Evolutionary conservation across 2,329 filamentous ascomycete species (phyloP).

Genomic region (Fusarium algeriense): DNA sequence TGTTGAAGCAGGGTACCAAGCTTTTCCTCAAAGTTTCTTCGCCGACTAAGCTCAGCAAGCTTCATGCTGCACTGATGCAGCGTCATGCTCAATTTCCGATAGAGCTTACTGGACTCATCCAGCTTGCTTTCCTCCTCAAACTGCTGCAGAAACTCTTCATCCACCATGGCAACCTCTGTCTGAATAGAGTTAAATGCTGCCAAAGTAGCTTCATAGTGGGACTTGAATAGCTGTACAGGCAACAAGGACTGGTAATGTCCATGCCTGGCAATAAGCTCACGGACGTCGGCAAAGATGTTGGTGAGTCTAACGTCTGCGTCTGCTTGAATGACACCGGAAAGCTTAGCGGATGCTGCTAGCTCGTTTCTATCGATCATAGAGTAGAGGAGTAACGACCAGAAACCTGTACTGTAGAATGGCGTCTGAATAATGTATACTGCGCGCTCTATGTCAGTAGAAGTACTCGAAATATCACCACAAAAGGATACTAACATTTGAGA

Average conservation of each 20-base stretch:
- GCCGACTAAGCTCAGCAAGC: neutral
- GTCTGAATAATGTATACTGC: neutral
- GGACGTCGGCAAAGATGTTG: fast-evolving
- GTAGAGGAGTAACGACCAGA: neutral
- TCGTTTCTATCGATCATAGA: fast-evolving
- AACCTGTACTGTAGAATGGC: neutral
- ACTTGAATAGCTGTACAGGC: neutral
- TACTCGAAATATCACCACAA: no score
- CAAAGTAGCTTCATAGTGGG: neutral
- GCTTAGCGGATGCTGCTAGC: fast-evolving
- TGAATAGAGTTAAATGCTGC: neutral
- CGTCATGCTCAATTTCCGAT: neutral
- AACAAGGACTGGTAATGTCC: neutral
- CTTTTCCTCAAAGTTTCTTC: neutral
- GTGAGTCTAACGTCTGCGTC: fast-evolving
- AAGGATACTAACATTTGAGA: neutral
- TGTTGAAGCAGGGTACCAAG: fast-evolving
- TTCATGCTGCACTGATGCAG: neutral
- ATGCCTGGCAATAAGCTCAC: fast-evolving
- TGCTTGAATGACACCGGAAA: neutral
- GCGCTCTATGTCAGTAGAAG: fast-evolving
- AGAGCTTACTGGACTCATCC: neutral
- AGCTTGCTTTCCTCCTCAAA: neutral
- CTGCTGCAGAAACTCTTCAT: neutral
- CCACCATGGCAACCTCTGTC: fast-evolving